These are phyloP conservation scores for Bifiguratus adelaidae DNA, from an alignment of 192 early-diverging fungal species.

Conservation along the genomic window DNA sequence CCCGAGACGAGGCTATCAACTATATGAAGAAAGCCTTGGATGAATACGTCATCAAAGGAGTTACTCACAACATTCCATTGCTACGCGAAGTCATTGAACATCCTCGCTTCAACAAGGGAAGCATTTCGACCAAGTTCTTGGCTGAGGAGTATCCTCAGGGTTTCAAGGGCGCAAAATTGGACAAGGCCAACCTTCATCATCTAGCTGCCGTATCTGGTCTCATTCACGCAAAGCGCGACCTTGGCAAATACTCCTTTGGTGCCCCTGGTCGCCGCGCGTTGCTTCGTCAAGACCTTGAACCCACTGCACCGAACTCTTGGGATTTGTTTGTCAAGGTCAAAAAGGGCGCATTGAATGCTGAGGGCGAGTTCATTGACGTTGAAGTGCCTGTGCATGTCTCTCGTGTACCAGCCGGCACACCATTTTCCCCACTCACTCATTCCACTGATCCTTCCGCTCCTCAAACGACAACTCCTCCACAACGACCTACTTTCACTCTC, in stretches of 20 bases:
- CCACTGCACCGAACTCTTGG: slow-evolving; percentile 28
- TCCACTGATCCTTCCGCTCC: no score
- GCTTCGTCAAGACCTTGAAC: slow-evolving; percentile 9
- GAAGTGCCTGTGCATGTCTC: no score
- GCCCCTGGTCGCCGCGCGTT: no score
- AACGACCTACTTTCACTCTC: no score
- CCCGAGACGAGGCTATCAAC: slow-evolving; percentile 63
- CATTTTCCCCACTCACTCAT: no score
- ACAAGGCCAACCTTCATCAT: slow-evolving; percentile 28
- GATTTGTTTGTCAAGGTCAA: slow-evolving; percentile 32
- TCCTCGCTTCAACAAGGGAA: slow-evolving; percentile 60
- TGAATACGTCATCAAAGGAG: slow-evolving; percentile 86
- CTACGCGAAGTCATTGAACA: slow-evolving; percentile 76
- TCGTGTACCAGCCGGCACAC: neutral
- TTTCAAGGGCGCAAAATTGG: slow-evolving; percentile 68
- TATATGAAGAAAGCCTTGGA: slow-evolving; percentile 81
- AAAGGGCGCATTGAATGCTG: slow-evolving; percentile 28
- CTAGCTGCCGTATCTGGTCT: slow-evolving; percentile 56
- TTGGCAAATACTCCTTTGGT: slow-evolving; percentile 47
- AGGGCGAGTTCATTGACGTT: no score
- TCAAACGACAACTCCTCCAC: no score
- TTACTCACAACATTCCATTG: slow-evolving; percentile 92
- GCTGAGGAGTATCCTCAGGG: slow-evolving; percentile 82
- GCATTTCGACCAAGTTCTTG: slow-evolving; percentile 78
- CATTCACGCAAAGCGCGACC: slow-evolving; percentile 56